Percentiles rank a stretch among this genome's conserved stretches.
phyloP scores from a whole-genome alignment of 257 asterid species.

The Capsicum chinense region DNA sequence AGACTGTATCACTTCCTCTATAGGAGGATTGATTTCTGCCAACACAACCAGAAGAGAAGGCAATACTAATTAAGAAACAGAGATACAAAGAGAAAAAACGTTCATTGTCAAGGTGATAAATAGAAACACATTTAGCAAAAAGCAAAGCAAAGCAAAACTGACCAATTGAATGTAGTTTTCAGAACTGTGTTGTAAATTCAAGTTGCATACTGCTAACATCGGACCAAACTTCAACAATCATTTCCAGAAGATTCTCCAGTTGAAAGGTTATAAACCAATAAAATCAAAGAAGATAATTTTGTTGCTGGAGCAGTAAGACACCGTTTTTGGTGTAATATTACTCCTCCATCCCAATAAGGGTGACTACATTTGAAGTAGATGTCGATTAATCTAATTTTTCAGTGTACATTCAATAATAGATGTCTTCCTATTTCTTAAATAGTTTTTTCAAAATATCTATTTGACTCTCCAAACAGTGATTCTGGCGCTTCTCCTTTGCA shows the following conservation, averaged over 20 bases:
- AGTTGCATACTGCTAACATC: conserved; percentile 66
- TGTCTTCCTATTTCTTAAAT: conserved; percentile 2
- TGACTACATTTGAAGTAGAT: not conserved
- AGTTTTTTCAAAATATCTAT: not conserved
- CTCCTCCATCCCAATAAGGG: not conserved
- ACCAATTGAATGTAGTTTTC: conserved; percentile 94
- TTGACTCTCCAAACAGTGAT: conserved; percentile 19
- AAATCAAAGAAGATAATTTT: conserved; percentile 26
- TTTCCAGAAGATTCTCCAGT: conserved; percentile 79
- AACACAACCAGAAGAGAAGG: conserved; percentile 28
- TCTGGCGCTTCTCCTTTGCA: not conserved
- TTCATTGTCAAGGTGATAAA: not conserved
- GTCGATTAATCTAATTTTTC: not conserved
- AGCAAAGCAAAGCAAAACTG: not conserved
- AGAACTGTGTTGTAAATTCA: conserved; percentile 88
- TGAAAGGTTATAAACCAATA: conserved; percentile 39
- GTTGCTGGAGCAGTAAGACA: not conserved
- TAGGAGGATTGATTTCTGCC: conserved; percentile 87
- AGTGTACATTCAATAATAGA: not conserved
- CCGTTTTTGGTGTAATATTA: not conserved
- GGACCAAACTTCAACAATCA: conserved; percentile 82
- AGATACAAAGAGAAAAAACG: conserved; percentile 14
- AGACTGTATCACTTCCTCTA: conserved; percentile 88
- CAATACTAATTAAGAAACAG: conserved; percentile 2
- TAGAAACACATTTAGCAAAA: not conserved